Conservation (phyloP, 352 stramenopile species). For the Albugo candida region DNA sequence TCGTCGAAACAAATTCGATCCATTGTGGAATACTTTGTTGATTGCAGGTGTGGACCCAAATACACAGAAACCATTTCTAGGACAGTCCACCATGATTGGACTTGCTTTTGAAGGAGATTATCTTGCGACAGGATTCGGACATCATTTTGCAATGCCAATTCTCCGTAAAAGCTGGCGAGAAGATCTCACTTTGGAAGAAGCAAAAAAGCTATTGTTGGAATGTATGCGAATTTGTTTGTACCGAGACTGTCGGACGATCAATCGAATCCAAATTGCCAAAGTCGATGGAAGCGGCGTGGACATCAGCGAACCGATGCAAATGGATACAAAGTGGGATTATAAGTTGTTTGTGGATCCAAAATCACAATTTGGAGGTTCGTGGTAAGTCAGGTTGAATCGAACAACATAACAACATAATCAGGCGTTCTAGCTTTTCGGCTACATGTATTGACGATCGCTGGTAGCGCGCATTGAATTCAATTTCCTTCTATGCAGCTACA, state of each 20-base stretch:
- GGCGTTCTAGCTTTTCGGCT: no score
- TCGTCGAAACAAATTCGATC: constrained; percentile 96
- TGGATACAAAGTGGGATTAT: constrained; percentile 91
- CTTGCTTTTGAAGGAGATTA: constrained; percentile 94
- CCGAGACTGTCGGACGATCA: constrained; percentile 95
- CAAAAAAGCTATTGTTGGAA: constrained; percentile 87
- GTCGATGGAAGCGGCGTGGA: constrained; percentile 71
- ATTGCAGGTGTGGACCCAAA: constrained; percentile 86
- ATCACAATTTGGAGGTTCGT: constrained; percentile 77
- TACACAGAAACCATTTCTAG: constrained; percentile 85
- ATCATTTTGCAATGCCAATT: constrained; percentile 92
- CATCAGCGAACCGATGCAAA: constrained; percentile 88
- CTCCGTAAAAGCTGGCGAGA: constrained; percentile 88
- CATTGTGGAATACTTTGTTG: constrained; percentile 96
- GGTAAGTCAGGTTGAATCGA: constrained; percentile 20
- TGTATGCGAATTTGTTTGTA: constrained; percentile 97
- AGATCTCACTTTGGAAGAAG: constrained; percentile 89
- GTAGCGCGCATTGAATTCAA: no score
- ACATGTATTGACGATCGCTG: no score
- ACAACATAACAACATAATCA: constrained; percentile 1
- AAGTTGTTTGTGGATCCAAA: constrained; percentile 74
- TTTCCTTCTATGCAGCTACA: no score
- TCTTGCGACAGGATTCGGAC: constrained; percentile 93
- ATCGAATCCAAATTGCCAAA: constrained; percentile 95
- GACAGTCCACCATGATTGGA: constrained; percentile 94